Percentiles rank a stretch among this genome's conserved stretches.
Conservation (phyloP, 192 early-diverging fungal genomes). For the Umbelopsis vinacea region DNA sequence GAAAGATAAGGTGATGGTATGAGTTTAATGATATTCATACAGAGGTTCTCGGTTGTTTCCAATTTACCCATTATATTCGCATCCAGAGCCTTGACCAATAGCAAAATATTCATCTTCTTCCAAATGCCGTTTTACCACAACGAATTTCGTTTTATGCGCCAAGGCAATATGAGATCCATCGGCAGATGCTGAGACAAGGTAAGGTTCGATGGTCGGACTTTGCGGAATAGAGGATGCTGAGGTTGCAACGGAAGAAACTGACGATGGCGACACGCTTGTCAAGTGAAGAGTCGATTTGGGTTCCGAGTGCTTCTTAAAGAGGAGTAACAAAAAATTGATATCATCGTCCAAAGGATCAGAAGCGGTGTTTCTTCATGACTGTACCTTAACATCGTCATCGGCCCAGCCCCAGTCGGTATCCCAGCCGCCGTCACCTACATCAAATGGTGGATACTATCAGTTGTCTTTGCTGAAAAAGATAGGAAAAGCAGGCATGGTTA, state of each 20-base stretch:
- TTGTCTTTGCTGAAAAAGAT: background rate
- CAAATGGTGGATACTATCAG: background rate
- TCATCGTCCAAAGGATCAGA: no score
- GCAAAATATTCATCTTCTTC: slow-evolving; percentile 36
- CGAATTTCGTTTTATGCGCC: slow-evolving; percentile 42
- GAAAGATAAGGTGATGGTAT: background rate
- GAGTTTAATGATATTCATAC: background rate
- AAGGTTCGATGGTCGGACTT: slow-evolving; percentile 33
- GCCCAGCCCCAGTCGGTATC: slow-evolving; percentile 40
- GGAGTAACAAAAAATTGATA: no score
- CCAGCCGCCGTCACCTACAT: slow-evolving; percentile 35
- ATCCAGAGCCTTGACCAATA: slow-evolving; percentile 53
- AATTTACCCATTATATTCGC: slow-evolving; percentile 45
- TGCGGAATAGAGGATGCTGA: slow-evolving; percentile 1
- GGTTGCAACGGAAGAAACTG: background rate
- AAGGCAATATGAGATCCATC: slow-evolving; percentile 31
- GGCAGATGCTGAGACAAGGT: slow-evolving; percentile 38
- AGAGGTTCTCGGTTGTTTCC: background rate
- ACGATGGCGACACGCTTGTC: background rate
- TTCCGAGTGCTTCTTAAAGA: background rate
- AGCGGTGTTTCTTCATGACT: no score
- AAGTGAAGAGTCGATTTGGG: background rate
- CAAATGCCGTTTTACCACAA: slow-evolving; percentile 29
- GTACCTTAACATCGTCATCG: slow-evolving; percentile 29
- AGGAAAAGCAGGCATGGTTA: no score